Percentiles rank a stretch among this genome's conserved stretches.
These are phyloP conservation scores for Fragilariopsis cylindrus DNA, from an alignment of 108 stramenopile species.

Conservation along the genomic window DNA sequence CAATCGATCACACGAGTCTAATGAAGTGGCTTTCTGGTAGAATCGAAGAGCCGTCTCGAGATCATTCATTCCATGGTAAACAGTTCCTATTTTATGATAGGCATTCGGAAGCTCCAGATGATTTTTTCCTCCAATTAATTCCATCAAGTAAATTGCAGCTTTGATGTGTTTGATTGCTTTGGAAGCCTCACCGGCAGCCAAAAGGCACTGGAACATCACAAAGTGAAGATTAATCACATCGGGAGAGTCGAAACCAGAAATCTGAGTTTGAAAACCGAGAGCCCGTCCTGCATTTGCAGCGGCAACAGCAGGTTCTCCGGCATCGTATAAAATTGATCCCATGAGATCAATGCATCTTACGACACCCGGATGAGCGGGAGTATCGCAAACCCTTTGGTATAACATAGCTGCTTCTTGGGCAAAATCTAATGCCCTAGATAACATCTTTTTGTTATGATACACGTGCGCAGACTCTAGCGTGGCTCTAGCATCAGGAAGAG, in stretches of 20 bases:
- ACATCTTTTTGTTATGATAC: slow-evolving; percentile 46
- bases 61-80: slow-evolving; percentile 67
- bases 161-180: slow-evolving; percentile 76
- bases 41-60: slow-evolving; percentile 51
- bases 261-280: slow-evolving; percentile 75
- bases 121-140: slow-evolving; percentile 80
- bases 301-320: slow-evolving; percentile 64
- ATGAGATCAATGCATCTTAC: slow-evolving; percentile 69
- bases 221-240: slow-evolving; percentile 59
- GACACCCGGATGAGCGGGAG: slow-evolving; percentile 71
- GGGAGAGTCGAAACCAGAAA: slow-evolving; percentile 80
- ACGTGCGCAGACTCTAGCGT: slow-evolving; percentile 74
- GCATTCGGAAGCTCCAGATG: slow-evolving; percentile 68
- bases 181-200: slow-evolving; percentile 39
- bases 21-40: slow-evolving; percentile 51
- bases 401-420: slow-evolving; percentile 78
- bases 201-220: slow-evolving; percentile 60
- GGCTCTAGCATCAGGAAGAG: slow-evolving; percentile 77
- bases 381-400: slow-evolving; percentile 79
- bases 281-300: slow-evolving; percentile 67
- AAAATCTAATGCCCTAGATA: slow-evolving; percentile 70
- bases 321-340: slow-evolving; percentile 75
- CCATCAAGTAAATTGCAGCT: slow-evolving; percentile 85
- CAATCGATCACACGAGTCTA: slow-evolving; percentile 61
- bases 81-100: slow-evolving; percentile 84